A percentile compares a stretch with the other conserved stretches of the same genome.
Conservation (phyloP, 805 yeast genomes). For the Wickerhamomyces chambardii region DNA sequence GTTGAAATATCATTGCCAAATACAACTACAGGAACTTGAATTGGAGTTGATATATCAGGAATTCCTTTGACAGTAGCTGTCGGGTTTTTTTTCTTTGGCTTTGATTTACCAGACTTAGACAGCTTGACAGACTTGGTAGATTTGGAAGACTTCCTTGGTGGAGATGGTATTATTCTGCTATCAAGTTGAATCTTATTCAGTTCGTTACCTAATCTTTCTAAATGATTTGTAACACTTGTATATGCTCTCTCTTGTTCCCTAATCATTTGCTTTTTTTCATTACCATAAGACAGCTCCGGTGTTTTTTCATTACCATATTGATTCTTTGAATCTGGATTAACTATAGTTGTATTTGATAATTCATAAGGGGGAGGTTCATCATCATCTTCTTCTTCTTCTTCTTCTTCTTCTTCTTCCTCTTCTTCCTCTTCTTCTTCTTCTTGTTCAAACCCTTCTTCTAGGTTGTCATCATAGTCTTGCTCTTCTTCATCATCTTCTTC, state of each 20-base stretch:
- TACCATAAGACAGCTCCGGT: no score
- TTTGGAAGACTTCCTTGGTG: conserved; percentile 1
- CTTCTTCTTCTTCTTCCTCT: neutral
- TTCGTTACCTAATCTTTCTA: neutral
- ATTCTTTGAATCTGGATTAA: neutral
- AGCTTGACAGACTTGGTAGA: neutral
- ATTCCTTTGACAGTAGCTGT: neutral
- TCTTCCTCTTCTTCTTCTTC: no score
- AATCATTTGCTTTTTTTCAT: neutral
- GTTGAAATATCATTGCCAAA: no score
- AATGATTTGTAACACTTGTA: neutral
- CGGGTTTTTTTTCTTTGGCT: neutral
- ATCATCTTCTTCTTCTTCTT: neutral
- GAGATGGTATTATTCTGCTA: neutral
- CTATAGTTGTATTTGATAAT: neutral
- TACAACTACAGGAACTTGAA: no score
- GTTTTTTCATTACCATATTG: no score
- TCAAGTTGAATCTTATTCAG: conserved; percentile 1
- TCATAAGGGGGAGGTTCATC: conserved; percentile 4
- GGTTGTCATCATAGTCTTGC: no score
- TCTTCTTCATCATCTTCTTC: neutral
- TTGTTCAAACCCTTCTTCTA: no score
- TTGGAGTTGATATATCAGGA: no score
- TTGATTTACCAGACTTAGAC: conserved; percentile 1
- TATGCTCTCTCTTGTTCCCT: no score